phyloP scores from a whole-genome alignment of 164 flowering plant species.

The Chimonanthus praecox region DNA sequence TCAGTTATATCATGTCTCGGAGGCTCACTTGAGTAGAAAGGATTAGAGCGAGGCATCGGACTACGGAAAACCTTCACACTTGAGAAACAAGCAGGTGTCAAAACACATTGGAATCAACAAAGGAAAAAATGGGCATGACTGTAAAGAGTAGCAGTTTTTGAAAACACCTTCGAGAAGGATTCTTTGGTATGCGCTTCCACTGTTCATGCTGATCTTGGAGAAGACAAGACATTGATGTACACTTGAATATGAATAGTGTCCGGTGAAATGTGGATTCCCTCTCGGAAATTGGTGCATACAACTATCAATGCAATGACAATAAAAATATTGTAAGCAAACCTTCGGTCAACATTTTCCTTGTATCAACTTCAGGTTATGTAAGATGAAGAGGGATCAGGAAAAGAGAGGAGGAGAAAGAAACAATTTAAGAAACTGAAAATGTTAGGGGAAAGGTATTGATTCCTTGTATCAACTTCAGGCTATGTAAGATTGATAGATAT shows the following conservation, averaged over 20 bases:
- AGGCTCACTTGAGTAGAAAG: conserved; percentile 67
- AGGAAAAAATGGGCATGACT: neutral
- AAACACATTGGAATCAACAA: neutral
- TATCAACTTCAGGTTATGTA: no score
- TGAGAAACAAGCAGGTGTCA: conserved; percentile 19
- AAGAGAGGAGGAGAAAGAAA: neutral
- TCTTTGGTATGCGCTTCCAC: conserved; percentile 54
- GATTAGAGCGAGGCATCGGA: conserved; percentile 64
- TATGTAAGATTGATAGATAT: neutral
- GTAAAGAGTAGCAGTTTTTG: neutral
- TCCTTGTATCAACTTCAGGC: no score
- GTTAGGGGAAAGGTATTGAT: neutral
- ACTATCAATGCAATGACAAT: conserved; percentile 27
- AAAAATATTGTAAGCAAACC: neutral
- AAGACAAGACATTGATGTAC: conserved; percentile 80
- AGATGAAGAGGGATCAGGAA: neutral
- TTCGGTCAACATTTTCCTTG: no score
- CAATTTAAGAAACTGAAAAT: neutral
- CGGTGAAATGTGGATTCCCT: conserved; percentile 76
- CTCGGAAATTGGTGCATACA: conserved; percentile 65
- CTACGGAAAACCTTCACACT: conserved; percentile 95
- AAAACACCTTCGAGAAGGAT: conserved; percentile 56
- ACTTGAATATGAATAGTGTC: conserved; percentile 73
- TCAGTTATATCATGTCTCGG: conserved; percentile 49
- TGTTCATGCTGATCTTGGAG: conserved; percentile 78